Evolutionary conservation across 2,329 filamentous ascomycete species (phyloP), one percentile per base, ranked within the genome.

Genomic region (Mycogone perniciosa): DNA sequence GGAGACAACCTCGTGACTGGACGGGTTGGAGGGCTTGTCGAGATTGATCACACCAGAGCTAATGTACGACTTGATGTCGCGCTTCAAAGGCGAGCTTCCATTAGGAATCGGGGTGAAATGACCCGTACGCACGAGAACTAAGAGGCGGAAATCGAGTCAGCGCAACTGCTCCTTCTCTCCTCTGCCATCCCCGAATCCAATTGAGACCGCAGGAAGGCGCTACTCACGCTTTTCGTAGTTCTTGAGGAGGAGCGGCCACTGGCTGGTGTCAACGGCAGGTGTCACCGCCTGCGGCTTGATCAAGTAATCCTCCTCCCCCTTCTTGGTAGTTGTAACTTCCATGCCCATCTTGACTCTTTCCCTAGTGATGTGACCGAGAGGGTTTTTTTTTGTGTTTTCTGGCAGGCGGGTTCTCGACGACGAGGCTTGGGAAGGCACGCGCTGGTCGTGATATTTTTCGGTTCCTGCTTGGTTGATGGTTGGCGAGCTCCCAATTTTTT

Each of bases 21-120:
- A 96, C 49, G 92, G 92, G 77, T 99, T 99, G 48, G 91, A 95
- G 52, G 92, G 93, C 77, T 73, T 73, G 59, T 73, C 70, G 62
- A 96, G 85, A 76, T 99, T 99, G 75, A 99, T 97, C 53, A 99
- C 92, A 74, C 93, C 93, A 57, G 89, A 95, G 70, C 88, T 92
- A 69, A 99, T 85, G 76, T 97, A 99, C 58, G 88, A 90, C 79
- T 96, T 96, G 67, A 99, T 81, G 70, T 97, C 92, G 71, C 93
- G 88, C 74, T 89, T 91, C 67, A 95, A 76, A 50, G 93, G 93
- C 57, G 88, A 84, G 76, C 88, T 95, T 66, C 93, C 93, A 69
- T 88, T 86, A 60, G 92, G 89, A 62, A 97, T 97, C 50, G 93
- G 93, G 33, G 92, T 97, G 75, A 95, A 99, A 73, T 99, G 92